A percentile compares a stretch with the other conserved stretches of the same genome.
These are phyloP conservation scores for Neurospora sp. DNA, from an alignment of 495 filamentous ascomycete species.

Conservation along the genomic window DNA sequence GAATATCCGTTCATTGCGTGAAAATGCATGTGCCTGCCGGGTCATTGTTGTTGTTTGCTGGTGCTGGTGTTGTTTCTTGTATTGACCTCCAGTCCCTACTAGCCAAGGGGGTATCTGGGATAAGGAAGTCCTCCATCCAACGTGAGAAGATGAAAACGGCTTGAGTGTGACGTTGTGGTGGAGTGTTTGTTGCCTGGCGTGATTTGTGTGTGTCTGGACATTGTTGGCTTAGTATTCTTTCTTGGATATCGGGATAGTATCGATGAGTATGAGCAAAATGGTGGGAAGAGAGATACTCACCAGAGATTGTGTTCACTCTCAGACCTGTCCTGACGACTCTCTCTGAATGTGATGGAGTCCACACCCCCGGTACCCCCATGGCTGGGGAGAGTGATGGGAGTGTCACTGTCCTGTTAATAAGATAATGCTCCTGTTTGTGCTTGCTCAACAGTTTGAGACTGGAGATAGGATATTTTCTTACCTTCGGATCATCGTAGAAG, in stretches of 20 bases:
- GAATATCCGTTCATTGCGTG: too few species aligned
- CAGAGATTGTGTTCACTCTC: not conserved
- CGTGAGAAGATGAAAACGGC: not conserved
- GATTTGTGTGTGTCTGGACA: not conserved
- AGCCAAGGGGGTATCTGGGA: too few species aligned
- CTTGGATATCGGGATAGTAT: not conserved
- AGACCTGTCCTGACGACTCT: not conserved
- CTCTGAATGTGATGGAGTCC: not conserved
- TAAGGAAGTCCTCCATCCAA: not conserved
- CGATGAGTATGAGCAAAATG: not conserved
- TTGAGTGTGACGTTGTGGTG: not conserved
- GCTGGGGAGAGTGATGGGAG: not conserved
- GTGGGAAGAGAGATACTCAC: not conserved
- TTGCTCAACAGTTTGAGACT: not conserved
- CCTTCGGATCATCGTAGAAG: not conserved
- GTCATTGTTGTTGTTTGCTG: too few species aligned
- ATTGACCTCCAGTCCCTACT: too few species aligned
- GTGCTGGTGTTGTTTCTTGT: too few species aligned
- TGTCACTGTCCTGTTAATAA: not conserved
- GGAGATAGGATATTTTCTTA: not conserved
- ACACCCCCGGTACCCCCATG: not conserved
- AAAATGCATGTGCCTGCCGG: too few species aligned
- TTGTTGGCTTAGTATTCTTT: not conserved
- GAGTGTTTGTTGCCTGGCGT: not conserved
- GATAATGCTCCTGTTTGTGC: not conserved